These are phyloP conservation scores for Pseudisothecium myosuroides DNA, from an alignment of 225 moss, liverwort and hornwort genomes.

Conservation along the genomic window DNA sequence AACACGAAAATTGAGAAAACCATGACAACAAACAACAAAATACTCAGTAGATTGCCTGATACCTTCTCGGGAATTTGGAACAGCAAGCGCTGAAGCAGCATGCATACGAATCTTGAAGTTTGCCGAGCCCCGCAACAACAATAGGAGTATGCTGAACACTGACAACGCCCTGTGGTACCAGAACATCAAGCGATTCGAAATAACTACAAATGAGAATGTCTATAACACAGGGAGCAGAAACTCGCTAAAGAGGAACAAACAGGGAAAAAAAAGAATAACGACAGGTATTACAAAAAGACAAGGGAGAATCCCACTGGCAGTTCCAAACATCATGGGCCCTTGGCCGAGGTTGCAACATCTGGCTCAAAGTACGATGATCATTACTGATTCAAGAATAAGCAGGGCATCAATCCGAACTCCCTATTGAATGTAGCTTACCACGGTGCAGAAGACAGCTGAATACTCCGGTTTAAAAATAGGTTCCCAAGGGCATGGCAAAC, in stretches of 20 bases:
- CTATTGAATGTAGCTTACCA: constrained; percentile 37
- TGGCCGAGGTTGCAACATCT: neutral
- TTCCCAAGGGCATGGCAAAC: constrained; percentile 96
- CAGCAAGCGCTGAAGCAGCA: constrained; percentile 83
- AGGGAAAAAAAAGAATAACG: neutral
- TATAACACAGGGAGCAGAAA: neutral
- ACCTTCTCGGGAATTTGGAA: constrained; percentile 80
- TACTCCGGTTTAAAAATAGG: constrained; percentile 69
- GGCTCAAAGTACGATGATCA: neutral
- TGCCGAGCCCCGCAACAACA: constrained; percentile 64
- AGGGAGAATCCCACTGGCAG: neutral
- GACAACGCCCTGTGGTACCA: constrained; percentile 60
- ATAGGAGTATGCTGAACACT: constrained; percentile 74
- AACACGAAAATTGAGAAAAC: neutral
- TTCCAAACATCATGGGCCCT: neutral
- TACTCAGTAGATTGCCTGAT: neutral
- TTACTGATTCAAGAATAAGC: neutral
- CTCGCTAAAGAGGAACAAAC: neutral
- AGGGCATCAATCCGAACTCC: neutral
- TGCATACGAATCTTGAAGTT: constrained; percentile 93
- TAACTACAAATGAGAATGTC: neutral
- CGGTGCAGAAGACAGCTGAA: constrained; percentile 46
- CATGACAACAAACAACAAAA: neutral
- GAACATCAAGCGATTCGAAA: neutral
- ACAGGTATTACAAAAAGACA: neutral